Evolutionary conservation across 2,329 filamentous ascomycete species (phyloP).

Genomic region (Colletotrichum falcatum): DNA sequence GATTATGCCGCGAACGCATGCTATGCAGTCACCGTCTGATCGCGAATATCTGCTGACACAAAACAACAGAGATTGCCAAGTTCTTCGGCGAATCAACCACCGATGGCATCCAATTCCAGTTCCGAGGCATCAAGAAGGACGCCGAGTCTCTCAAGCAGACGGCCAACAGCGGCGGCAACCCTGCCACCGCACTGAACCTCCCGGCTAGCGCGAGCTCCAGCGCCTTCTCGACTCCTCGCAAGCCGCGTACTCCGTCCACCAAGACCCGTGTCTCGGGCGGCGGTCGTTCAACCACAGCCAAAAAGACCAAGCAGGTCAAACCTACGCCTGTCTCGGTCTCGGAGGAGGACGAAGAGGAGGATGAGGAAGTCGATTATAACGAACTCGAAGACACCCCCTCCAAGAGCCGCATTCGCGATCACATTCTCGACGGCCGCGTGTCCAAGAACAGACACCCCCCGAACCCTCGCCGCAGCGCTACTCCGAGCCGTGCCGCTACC

Average conservation of each 20-base stretch:
- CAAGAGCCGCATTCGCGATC: slow-evolving; percentile 45
- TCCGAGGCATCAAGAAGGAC: slow-evolving; percentile 66
- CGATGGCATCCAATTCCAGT: slow-evolving; percentile 71
- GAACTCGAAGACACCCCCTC: slow-evolving; percentile 53
- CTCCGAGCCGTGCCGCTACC: slow-evolving; percentile 41
- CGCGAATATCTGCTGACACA: not conserved
- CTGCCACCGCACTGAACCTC: slow-evolving; percentile 54
- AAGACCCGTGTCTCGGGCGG: slow-evolving; percentile 36
- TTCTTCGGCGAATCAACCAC: slow-evolving; percentile 70
- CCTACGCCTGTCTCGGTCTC: slow-evolving; percentile 45
- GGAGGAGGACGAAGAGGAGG: slow-evolving; percentile 46
- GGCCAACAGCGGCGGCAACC: slow-evolving; percentile 59
- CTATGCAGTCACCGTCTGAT: not conserved
- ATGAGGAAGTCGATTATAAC: slow-evolving; percentile 47
- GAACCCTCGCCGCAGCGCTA: slow-evolving; percentile 26
- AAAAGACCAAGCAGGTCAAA: slow-evolving; percentile 33
- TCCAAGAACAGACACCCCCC: slow-evolving; percentile 19
- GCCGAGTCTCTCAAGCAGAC: slow-evolving; percentile 61
- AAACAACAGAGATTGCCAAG: slow-evolving; percentile 64
- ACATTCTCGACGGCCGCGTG: slow-evolving; percentile 33
- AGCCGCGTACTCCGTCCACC: slow-evolving; percentile 40
- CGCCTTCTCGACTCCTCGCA: slow-evolving; percentile 46
- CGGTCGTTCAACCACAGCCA: slow-evolving; percentile 32
- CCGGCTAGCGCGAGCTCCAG: slow-evolving; percentile 44
- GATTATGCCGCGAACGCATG: too few relatives aligned